phyloP scores from a whole-genome alignment of 2,329 filamentous ascomycete species.

The Cladosporium sp. region DNA sequence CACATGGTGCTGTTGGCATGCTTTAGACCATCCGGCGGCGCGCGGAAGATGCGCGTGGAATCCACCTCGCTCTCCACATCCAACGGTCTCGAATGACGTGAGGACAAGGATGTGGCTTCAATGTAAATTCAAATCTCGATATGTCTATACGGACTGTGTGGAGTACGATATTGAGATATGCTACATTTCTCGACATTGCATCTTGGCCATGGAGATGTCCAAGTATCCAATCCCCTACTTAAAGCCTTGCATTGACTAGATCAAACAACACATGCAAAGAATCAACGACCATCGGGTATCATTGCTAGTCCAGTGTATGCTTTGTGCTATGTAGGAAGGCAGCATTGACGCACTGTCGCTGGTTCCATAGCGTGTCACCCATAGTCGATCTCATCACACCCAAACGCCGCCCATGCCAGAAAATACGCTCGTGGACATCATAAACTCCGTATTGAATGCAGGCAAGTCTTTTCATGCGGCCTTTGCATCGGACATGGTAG shows the following conservation, averaged over 20 bases:
- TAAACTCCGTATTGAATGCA: background rate
- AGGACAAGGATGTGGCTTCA: background rate
- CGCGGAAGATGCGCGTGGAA: conserved; percentile 4
- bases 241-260: background rate
- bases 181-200: background rate
- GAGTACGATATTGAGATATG: background rate
- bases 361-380: conserved; percentile 2
- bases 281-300: conserved; percentile 4
- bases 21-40: conserved; percentile 3
- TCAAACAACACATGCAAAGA: background rate
- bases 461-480: conserved; percentile 14
- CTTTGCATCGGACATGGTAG: conserved; percentile 35
- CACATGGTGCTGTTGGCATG: conserved; percentile 3
- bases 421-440: conserved; percentile 8
- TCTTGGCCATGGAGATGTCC: background rate
- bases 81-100: background rate
- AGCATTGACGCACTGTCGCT: conserved; percentile 23
- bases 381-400: background rate
- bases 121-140: background rate
- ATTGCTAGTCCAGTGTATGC: conserved; percentile 8
- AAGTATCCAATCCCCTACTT: too few species aligned
- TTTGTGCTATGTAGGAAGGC: conserved; percentile 1
- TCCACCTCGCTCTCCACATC: conserved; percentile 7
- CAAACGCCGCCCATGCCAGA: conserved; percentile 12
- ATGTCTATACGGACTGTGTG: background rate